Evolutionary conservation across 345 rosid genomes (phyloP).

Genomic region (Clausena lansium): DNA sequence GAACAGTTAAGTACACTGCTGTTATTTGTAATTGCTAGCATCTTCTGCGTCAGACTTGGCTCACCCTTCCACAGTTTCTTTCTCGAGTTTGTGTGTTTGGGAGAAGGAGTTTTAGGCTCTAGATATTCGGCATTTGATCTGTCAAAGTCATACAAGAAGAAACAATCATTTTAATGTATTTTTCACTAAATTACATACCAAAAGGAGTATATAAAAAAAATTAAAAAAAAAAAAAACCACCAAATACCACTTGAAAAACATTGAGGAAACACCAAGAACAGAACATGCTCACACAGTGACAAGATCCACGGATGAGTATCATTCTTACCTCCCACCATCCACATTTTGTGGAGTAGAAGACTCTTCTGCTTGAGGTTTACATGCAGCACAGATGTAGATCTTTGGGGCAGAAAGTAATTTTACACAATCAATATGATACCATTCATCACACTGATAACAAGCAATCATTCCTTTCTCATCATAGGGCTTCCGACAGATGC

Average conservation of each 20-base stretch:
- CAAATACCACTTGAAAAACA: neutral
- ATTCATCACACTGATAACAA: slow-evolving; percentile 65
- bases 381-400: slow-evolving; percentile 74
- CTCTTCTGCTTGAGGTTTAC: slow-evolving; percentile 43
- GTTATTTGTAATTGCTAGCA: slow-evolving; percentile 6
- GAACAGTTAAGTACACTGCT: slow-evolving; percentile 7
- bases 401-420: slow-evolving; percentile 44
- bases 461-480: slow-evolving; percentile 56
- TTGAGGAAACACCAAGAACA: neutral
- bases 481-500: slow-evolving; percentile 82
- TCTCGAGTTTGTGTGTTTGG: slow-evolving; percentile 28
- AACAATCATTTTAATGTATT: neutral
- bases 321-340: slow-evolving; percentile 46
- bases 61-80: slow-evolving; percentile 16
- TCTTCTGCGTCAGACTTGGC: slow-evolving; percentile 15
- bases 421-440: slow-evolving; percentile 74
- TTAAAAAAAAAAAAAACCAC: too few relatives aligned
- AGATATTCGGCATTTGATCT: slow-evolving; percentile 34
- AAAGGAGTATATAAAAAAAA: neutral
- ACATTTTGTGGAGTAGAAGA: slow-evolving; percentile 12
- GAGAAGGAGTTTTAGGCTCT: slow-evolving; percentile 67
- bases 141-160: slow-evolving; percentile 23
- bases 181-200: neutral
- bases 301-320: neutral
- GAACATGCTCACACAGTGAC: neutral